Evolutionary conservation across 768 basidiomycete genomes (phyloP).

Genomic region (Mycena crocata): DNA sequence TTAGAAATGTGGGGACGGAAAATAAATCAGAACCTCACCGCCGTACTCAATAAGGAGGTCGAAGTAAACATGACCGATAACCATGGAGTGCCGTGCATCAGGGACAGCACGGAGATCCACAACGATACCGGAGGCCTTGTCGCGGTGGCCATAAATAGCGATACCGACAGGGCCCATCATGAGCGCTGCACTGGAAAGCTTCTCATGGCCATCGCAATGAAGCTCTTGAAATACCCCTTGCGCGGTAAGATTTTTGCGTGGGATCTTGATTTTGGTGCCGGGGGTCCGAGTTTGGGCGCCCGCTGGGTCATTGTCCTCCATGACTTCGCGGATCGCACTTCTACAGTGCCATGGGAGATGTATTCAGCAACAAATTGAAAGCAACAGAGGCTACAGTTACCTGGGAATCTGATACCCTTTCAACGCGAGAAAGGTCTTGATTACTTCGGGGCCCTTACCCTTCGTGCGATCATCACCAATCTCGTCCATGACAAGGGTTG

Average conservation of each 20-base stretch:
- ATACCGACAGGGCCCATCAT: constrained; percentile 11
- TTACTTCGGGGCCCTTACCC: background rate
- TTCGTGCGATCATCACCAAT: background rate
- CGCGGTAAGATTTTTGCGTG: constrained; percentile 1
- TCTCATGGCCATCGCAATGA: constrained; percentile 17
- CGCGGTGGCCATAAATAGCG: background rate
- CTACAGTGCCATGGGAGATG: background rate
- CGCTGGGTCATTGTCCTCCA: background rate
- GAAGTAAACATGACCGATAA: background rate
- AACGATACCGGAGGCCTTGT: background rate
- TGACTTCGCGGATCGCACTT: background rate
- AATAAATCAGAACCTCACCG: background rate
- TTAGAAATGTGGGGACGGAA: background rate
- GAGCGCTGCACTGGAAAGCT: background rate
- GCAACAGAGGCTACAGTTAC: background rate
- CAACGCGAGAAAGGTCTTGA: background rate
- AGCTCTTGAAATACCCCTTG: constrained; percentile 11
- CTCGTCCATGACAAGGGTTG: background rate
- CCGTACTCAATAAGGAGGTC: background rate
- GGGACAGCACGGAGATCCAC: background rate
- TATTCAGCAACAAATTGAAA: background rate
- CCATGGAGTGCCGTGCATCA: background rate
- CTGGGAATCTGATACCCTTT: constrained; percentile 9
- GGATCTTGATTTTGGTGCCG: background rate
- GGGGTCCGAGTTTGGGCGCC: background rate